Conservation (phyloP, 2,329 filamentous ascomycete species). For the Dothidotthia symphoricarpi region DNA sequence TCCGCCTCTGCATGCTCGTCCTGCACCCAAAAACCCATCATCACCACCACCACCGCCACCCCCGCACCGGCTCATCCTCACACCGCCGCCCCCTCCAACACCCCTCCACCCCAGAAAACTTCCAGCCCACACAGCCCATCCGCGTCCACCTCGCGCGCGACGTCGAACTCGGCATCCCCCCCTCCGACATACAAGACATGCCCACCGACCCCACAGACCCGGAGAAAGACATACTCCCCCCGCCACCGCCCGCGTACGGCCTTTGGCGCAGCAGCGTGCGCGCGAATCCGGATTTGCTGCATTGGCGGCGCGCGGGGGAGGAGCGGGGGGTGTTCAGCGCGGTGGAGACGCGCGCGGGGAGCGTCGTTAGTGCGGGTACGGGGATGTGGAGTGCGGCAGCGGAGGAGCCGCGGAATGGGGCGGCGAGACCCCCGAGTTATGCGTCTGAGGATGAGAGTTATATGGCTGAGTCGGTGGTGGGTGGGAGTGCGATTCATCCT, state of each 20-base stretch:
- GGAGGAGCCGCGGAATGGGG: slow-evolving; percentile 4
- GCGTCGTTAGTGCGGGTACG: background rate
- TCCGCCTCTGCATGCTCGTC: slow-evolving; percentile 69
- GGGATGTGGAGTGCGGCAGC: background rate
- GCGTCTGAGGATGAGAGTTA: slow-evolving; percentile 73
- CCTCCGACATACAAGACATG: slow-evolving; percentile 48
- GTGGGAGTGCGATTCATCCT: slow-evolving; percentile 38
- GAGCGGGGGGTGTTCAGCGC: slow-evolving; percentile 1
- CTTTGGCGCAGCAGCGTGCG: slow-evolving; percentile 79
- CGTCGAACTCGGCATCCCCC: slow-evolving; percentile 59
- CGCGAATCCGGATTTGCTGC: slow-evolving; percentile 76
- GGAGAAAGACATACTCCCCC: slow-evolving; percentile 23
- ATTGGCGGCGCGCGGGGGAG: slow-evolving; percentile 66
- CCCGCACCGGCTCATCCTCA: slow-evolving; percentile 5
- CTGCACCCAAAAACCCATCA: slow-evolving; percentile 47
- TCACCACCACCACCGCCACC: too few relatives aligned
- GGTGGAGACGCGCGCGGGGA: slow-evolving; percentile 1
- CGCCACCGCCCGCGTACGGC: slow-evolving; percentile 76
- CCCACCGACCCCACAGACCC: slow-evolving; percentile 11
- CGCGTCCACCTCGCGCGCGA: slow-evolving; percentile 72
- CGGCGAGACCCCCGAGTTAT: slow-evolving; percentile 68
- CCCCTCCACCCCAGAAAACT: slow-evolving; percentile 60
- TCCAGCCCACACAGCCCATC: slow-evolving; percentile 71
- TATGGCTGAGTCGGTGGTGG: slow-evolving; percentile 61
- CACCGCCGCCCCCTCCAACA: slow-evolving; percentile 44